phyloP scores from a whole-genome alignment of 495 filamentous ascomycete genomes.

The Acidomyces sp. region DNA sequence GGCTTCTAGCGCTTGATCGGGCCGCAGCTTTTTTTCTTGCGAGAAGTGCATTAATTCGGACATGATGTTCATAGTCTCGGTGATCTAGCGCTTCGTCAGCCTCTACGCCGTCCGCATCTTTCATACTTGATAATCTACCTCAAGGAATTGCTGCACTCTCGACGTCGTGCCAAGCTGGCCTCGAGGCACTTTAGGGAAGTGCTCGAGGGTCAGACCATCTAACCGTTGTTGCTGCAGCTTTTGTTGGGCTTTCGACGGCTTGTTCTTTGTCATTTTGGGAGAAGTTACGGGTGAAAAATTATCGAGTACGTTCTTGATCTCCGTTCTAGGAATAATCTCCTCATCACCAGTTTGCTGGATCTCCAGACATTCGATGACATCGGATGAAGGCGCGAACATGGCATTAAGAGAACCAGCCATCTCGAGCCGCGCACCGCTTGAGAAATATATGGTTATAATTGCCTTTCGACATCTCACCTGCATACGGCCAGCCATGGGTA shows the following conservation, averaged over 20 bases:
- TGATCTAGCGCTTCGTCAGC: conserved; percentile 22
- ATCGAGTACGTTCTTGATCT: conserved; percentile 23
- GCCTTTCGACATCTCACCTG: conserved; percentile 10
- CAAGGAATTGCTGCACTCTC: conserved; percentile 25
- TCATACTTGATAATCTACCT: conserved; percentile 19
- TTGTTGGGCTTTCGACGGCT: conserved; percentile 19
- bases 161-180: conserved; percentile 21
- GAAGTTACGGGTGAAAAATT: conserved; percentile 25
- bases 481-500: conserved; percentile 3
- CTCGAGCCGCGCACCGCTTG: conserved; percentile 15
- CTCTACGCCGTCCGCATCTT: background rate
- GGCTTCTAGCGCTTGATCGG: conserved; percentile 23
- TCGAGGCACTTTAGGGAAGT: conserved; percentile 22
- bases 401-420: conserved; percentile 7
- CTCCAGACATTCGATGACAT: conserved; percentile 23
- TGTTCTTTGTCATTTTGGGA: conserved; percentile 30
- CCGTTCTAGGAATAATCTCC: conserved; percentile 26
- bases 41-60: conserved; percentile 26
- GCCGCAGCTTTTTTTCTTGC: conserved; percentile 24
- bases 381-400: conserved; percentile 15
- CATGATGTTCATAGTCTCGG: conserved; percentile 31
- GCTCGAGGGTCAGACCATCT: conserved; percentile 16
- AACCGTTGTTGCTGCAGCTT: conserved; percentile 18
- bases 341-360: conserved; percentile 21
- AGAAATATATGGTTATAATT: conserved; percentile 11